Percentiles rank a stretch among this genome's conserved stretches.
Conservation (phyloP, 1,284 basidiomycete species). For the Stereum hirsutum region DNA sequence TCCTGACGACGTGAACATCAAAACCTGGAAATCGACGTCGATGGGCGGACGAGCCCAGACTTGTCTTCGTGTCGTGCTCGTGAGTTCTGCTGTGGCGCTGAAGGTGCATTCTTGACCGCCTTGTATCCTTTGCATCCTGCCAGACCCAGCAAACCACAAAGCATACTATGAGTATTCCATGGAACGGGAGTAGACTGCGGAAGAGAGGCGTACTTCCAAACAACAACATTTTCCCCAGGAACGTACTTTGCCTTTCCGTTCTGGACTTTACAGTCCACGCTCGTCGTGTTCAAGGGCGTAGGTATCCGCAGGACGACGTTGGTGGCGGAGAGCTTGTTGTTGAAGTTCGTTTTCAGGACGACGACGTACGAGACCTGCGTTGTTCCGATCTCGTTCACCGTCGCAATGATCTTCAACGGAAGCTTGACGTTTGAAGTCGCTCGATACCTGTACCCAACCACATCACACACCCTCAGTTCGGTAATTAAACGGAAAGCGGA, state of each 20-base stretch:
- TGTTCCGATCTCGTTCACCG: conserved; percentile 89
- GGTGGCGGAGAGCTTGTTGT: conserved; percentile 87
- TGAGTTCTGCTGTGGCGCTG: conserved; percentile 75
- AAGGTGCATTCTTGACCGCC: conserved; percentile 89
- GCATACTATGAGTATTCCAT: too few relatives aligned
- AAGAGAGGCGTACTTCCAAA: conserved; percentile 99
- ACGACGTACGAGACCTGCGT: conserved; percentile 68
- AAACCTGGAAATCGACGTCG: conserved; percentile 94
- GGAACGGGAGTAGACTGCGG: too few relatives aligned
- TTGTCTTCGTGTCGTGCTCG: conserved; percentile 83
- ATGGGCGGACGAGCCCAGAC: conserved; percentile 97
- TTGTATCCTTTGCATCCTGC: conserved; percentile 85
- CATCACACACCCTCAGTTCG: too few relatives aligned
- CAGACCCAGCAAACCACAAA: conserved; percentile 1
- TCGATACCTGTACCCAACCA: conserved; percentile 94
- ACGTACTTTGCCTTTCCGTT: conserved; percentile 97
- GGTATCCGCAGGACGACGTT: conserved; percentile 92
- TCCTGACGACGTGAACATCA: conserved; percentile 98
- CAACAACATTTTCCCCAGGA: conserved; percentile 88
- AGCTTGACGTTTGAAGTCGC: conserved; percentile 94
- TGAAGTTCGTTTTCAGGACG: conserved; percentile 85
- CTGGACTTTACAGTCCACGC: conserved; percentile 84
- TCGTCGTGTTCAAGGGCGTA: conserved; percentile 90
- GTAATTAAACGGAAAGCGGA: too few relatives aligned
- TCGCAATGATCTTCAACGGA: conserved; percentile 85